A percentile compares a stretch with the other conserved stretches of the same genome.
Conservation (phyloP, 305 asterid species). For the Solanum hybrid region DNA sequence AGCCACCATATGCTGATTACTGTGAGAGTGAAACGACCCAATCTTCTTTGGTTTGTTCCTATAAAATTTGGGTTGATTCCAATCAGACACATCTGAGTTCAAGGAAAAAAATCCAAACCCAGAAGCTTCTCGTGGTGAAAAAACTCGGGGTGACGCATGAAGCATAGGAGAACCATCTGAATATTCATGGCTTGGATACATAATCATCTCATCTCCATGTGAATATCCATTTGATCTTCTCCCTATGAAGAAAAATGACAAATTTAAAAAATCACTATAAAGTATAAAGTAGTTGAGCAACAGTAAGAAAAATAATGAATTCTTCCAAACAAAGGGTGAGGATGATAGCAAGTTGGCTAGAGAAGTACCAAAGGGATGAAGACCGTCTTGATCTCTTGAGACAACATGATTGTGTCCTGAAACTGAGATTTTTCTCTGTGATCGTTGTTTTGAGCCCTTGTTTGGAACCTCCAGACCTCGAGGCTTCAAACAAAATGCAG, state of each 20-base stretch:
- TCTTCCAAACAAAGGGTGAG: neutral
- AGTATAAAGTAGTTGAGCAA: neutral
- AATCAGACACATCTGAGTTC: constrained; percentile 44
- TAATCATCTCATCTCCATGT: constrained; percentile 45
- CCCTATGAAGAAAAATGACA: constrained; percentile 34
- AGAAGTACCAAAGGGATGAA: constrained; percentile 40
- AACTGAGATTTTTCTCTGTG: constrained; percentile 67
- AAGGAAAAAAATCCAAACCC: constrained; percentile 33
- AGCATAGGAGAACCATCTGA: constrained; percentile 62
- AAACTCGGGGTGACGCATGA: constrained; percentile 42
- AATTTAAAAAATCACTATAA: neutral
- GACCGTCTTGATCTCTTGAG: constrained; percentile 48
- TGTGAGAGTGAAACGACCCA: constrained; percentile 31
- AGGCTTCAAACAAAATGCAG: constrained; percentile 89
- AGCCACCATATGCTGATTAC: constrained; percentile 25
- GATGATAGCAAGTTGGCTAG: neutral
- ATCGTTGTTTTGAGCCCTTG: constrained; percentile 82
- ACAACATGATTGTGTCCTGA: constrained; percentile 55
- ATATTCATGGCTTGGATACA: constrained; percentile 37
- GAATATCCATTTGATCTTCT: constrained; percentile 54
- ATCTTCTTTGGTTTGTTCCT: constrained; percentile 54
- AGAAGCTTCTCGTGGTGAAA: constrained; percentile 55
- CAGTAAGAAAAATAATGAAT: neutral
- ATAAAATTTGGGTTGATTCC: constrained; percentile 46
- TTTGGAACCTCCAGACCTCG: constrained; percentile 86